Conservation (phyloP, 495 filamentous ascomycete species). For the Eremomyces bilateralis region DNA sequence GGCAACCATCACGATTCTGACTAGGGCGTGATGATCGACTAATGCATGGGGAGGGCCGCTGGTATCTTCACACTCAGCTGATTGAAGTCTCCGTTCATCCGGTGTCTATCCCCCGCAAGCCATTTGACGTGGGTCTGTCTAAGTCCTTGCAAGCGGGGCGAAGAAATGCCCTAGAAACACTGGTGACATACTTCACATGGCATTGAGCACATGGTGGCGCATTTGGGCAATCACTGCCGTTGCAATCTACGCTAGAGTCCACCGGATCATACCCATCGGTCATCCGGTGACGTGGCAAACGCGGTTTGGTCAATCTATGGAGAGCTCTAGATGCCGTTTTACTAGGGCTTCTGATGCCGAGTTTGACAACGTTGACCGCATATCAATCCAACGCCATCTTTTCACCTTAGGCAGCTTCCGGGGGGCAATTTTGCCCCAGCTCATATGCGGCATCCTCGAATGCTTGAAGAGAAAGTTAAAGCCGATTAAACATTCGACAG, state of each 20-base stretch:
- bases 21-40: too few species aligned
- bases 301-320: constrained; percentile 14
- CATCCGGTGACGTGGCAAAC: constrained; percentile 18
- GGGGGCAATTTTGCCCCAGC: not conserved
- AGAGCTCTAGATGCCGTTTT: constrained; percentile 8
- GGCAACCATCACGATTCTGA: too few species aligned
- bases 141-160: constrained; percentile 14
- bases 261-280: constrained; percentile 16
- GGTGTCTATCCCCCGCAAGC: constrained; percentile 10
- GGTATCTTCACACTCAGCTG: constrained; percentile 11
- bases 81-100: constrained; percentile 11
- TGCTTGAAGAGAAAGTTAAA: not conserved
- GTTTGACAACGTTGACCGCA: constrained; percentile 5
- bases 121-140: constrained; percentile 11
- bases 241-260: constrained; percentile 12
- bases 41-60: constrained; percentile 10
- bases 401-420: not conserved
- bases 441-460: not conserved
- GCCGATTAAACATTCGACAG: not conserved
- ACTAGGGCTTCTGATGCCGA: constrained; percentile 10
- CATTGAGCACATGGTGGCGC: constrained; percentile 13
- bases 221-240: constrained; percentile 14
- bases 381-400: constrained; percentile 2
- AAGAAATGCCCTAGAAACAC: constrained; percentile 11
- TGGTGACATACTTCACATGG: constrained; percentile 13